Evolutionary conservation across 257 asterid species (phyloP), one percentile per base, ranked within the genome.

Genomic region (Scutellaria minor): DNA sequence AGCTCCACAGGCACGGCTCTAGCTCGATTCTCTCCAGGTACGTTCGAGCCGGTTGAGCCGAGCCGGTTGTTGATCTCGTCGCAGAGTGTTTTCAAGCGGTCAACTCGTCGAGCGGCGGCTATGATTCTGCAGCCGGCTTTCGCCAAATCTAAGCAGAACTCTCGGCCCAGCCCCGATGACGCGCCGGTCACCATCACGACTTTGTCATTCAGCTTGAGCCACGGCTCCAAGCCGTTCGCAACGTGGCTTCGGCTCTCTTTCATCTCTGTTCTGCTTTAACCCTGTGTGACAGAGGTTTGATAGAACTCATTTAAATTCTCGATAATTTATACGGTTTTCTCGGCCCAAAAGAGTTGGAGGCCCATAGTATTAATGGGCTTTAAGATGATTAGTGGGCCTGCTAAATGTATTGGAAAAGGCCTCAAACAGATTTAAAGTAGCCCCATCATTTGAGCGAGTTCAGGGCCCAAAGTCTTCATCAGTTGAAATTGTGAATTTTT

Each of bases 161-260:
- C 84, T 18, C 60, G 73, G 35, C 92, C 92, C 6, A 84, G 73
- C 6, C 88, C 85, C 6, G 89, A 82, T 0, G 86, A 86, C 0
- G 92, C 87, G 24, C 89, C 89, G 15, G 86, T 86, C 13, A 84
- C 92, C 86, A 84, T 61, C 44, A 80, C 89, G 37, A 80, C 71
- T 60, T 86, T 84, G 59, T 59, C 41, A 0, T 37, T 18, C 14
- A 79, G 79, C 62, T 64, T 68, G 8, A 41, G 42, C 86, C 86
- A 78, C 47, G 81, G 77, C 76, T 78, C 85, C 64, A 82, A 56
- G 64, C 42, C 14, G 63, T 13, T 27, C 31, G 67, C 27, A 67
- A 12, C 62, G 53, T 5, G 63, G 73, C 78, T 39, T 11, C 41
- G 18, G 50, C 46, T 31, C 53, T 48, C 72, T 58, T 18, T 6